Conservation (phyloP, 805 yeast species). For the Yamadazyma ubonensis region DNA sequence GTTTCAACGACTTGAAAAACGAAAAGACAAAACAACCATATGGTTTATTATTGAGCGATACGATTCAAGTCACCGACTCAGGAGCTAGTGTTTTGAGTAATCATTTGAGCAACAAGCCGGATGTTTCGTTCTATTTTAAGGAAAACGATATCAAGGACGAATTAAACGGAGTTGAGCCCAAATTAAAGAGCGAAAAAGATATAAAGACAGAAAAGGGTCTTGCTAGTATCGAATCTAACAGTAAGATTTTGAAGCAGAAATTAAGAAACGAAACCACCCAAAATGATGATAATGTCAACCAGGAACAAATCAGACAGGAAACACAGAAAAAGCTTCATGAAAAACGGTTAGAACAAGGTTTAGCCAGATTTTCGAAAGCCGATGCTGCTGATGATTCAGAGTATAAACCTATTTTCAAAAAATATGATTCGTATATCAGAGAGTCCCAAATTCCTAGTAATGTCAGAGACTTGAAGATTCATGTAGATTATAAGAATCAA, state of each 20-base stretch:
- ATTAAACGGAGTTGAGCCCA: conserved; percentile 22
- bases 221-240: conserved; percentile 38
- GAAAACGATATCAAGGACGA: conserved; percentile 38
- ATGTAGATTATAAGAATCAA: conserved; percentile 84
- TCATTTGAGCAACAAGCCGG: conserved; percentile 68
- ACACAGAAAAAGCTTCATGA: conserved; percentile 82
- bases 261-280: conserved; percentile 72
- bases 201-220: conserved; percentile 28
- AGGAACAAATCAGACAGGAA: conserved; percentile 76
- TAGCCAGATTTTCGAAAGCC: conserved; percentile 75
- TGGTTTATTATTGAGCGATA: conserved; percentile 75
- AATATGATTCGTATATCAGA: conserved; percentile 90
- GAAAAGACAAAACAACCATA: conserved; percentile 50
- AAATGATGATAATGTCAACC: conserved; percentile 62
- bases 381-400: conserved; percentile 67
- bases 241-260: conserved; percentile 75
- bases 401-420: conserved; percentile 73
- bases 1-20: conserved; percentile 64
- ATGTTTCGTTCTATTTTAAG: conserved; percentile 81
- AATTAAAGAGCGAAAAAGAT: conserved; percentile 42
- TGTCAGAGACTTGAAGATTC: conserved; percentile 80
- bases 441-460: conserved; percentile 87
- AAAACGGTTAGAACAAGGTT: conserved; percentile 82
- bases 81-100: conserved; percentile 70
- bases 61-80: conserved; percentile 63